A percentile compares a stretch with the other conserved stretches of the same genome.
Conservation (phyloP, 768 basidiomycete genomes). For the Tylopilus subfusipes region DNA sequence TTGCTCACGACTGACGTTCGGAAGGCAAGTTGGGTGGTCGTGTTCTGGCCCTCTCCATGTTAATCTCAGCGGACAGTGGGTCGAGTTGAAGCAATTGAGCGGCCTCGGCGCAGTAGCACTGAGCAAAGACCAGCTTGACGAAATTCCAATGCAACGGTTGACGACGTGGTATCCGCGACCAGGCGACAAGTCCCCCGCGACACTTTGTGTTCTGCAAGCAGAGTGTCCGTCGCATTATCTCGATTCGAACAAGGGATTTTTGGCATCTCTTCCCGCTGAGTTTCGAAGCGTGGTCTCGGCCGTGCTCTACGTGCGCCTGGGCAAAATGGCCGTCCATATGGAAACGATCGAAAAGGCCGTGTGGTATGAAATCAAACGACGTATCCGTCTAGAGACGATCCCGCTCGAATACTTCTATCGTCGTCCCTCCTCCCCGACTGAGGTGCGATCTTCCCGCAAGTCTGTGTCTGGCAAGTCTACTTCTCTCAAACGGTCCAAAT, state of each 20-base stretch:
- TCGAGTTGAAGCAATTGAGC: constrained; percentile 40
- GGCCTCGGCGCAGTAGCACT: constrained; percentile 44
- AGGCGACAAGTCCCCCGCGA: constrained; percentile 28
- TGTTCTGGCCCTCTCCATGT: background rate
- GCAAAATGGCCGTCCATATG: constrained; percentile 38
- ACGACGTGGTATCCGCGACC: constrained; percentile 28
- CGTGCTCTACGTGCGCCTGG: constrained; percentile 34
- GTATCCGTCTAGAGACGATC: constrained; percentile 26
- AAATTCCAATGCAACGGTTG: constrained; percentile 29
- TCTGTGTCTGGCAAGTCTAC: background rate
- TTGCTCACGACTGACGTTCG: constrained; percentile 43
- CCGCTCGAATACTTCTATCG: constrained; percentile 21
- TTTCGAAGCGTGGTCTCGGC: constrained; percentile 33
- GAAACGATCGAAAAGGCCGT: constrained; percentile 36
- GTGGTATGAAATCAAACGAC: constrained; percentile 32
- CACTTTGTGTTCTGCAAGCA: constrained; percentile 36
- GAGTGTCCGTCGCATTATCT: constrained; percentile 38
- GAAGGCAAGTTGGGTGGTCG: constrained; percentile 28
- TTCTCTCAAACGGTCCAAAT: constrained; percentile 7
- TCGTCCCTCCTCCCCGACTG: constrained; percentile 3
- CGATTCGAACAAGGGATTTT: constrained; percentile 30
- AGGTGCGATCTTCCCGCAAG: background rate
- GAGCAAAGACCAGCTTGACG: constrained; percentile 38
- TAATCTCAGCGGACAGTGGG: constrained; percentile 28
- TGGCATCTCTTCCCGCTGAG: constrained; percentile 36